Percentiles rank a stretch among this genome's conserved stretches.
These are phyloP conservation scores for Ogataea nakhonphanomensis DNA, from an alignment of 805 yeast species.

Conservation along the genomic window DNA sequence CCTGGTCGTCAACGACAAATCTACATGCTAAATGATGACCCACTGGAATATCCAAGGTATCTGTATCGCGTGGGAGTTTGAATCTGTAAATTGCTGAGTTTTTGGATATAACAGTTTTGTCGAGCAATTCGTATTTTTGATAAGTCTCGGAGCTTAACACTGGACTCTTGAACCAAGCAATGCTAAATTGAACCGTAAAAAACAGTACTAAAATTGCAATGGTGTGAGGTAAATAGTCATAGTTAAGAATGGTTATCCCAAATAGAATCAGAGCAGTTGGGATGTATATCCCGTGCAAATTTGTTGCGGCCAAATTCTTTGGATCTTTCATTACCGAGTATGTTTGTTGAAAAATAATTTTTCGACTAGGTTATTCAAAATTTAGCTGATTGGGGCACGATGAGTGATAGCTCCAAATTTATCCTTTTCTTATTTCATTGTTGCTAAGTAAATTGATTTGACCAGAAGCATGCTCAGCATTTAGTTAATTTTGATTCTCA, in stretches of 20 bases:
- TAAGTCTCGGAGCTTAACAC: slow-evolving; percentile 51
- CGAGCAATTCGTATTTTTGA: slow-evolving; percentile 65
- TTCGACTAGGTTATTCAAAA: too few relatives aligned
- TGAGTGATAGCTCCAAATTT: too few relatives aligned
- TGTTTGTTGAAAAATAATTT: too few relatives aligned
- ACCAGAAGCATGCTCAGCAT: too few relatives aligned
- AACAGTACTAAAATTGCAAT: slow-evolving; percentile 39
- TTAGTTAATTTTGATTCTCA: too few relatives aligned
- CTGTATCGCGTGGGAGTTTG: slow-evolving; percentile 56
- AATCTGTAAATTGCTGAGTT: slow-evolving; percentile 75
- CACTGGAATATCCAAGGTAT: slow-evolving; percentile 61
- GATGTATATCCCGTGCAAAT: slow-evolving; percentile 72
- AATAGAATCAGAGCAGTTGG: slow-evolving; percentile 58
- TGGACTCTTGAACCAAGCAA: slow-evolving; percentile 36
- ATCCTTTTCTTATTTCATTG: too few relatives aligned
- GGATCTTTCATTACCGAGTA: slow-evolving; percentile 8
- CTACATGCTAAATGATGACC: slow-evolving; percentile 72
- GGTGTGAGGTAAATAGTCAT: slow-evolving; percentile 45
- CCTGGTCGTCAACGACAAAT: slow-evolving; percentile 45
- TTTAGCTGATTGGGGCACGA: too few relatives aligned
- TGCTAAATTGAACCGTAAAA: slow-evolving; percentile 32
- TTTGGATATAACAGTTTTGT: slow-evolving; percentile 68
- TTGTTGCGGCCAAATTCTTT: slow-evolving; percentile 58
- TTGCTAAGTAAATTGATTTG: too few relatives aligned
- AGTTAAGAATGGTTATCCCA: slow-evolving; percentile 57